These are phyloP conservation scores for Podaxis sp. DNA, from an alignment of 768 basidiomycete species.

Conservation along the genomic window DNA sequence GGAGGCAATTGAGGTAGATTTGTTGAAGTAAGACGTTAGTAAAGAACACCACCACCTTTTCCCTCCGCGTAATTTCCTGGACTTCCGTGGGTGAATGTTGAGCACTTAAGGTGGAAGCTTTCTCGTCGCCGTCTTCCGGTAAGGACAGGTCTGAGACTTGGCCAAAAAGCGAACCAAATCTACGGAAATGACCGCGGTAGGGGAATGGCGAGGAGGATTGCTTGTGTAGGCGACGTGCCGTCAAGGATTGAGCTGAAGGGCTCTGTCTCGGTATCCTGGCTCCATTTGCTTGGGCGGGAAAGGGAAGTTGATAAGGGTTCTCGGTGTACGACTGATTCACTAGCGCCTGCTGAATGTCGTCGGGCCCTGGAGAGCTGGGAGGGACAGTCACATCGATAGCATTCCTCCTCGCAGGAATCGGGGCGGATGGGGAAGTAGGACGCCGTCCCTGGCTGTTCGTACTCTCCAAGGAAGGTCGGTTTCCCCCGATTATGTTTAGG, in stretches of 20 bases:
- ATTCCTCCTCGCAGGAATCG: neutral
- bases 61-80: neutral
- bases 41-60: neutral
- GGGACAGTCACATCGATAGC: neutral
- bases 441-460: neutral
- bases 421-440: neutral
- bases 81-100: neutral
- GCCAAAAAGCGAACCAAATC: neutral
- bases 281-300: neutral
- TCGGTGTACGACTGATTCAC: neutral
- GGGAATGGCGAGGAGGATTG: neutral
- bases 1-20: slow-evolving; percentile 36
- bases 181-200: neutral
- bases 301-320: neutral
- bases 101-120: neutral
- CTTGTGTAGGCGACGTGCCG: neutral
- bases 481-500: neutral
- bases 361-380: neutral
- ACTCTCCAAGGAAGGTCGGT: neutral
- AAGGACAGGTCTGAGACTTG: neutral
- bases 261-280: neutral
- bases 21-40: slow-evolving; percentile 24
- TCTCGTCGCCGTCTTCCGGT: neutral
- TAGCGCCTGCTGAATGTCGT: neutral
- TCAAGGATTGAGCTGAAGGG: neutral